Evolutionary conservation across 2,329 filamentous ascomycete species (phyloP).

Genomic region (Pseudogymnoascus sp.): DNA sequence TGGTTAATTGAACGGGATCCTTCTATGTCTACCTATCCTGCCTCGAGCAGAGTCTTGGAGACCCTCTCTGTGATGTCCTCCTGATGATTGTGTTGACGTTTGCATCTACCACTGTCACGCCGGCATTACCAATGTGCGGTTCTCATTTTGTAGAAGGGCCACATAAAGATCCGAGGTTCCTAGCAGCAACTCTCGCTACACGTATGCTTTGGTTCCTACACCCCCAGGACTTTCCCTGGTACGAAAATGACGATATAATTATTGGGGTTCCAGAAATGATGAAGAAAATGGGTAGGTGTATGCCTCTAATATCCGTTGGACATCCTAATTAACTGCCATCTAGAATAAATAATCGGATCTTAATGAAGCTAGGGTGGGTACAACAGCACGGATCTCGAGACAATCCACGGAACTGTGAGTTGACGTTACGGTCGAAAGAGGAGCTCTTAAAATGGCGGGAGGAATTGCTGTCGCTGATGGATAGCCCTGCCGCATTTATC

Average conservation of each 20-base stretch:
- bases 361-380: not conserved
- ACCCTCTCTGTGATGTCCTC: not conserved
- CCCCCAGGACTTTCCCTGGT: not conserved
- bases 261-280: constrained; percentile 5
- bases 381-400: not conserved
- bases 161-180: not conserved
- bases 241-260: not conserved
- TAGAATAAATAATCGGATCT: constrained; percentile 3
- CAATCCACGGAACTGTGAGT: not conserved
- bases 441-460: not conserved
- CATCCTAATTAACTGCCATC: not conserved
- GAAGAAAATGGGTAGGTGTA: not conserved
- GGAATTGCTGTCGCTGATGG: constrained; percentile 6
- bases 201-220: constrained; percentile 9
- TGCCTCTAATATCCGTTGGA: not conserved
- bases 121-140: not conserved
- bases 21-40: not conserved
- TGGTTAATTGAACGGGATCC: not conserved
- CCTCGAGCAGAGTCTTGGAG: constrained; percentile 7
- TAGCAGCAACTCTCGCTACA: not conserved
- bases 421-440: not conserved
- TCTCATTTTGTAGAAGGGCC: not conserved
- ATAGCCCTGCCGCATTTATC: constrained; percentile 5
- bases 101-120: not conserved
- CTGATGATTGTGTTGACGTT: constrained; percentile 3